Conservation (phyloP, 345 rosid species). For the Sisymbrium irio region DNA sequence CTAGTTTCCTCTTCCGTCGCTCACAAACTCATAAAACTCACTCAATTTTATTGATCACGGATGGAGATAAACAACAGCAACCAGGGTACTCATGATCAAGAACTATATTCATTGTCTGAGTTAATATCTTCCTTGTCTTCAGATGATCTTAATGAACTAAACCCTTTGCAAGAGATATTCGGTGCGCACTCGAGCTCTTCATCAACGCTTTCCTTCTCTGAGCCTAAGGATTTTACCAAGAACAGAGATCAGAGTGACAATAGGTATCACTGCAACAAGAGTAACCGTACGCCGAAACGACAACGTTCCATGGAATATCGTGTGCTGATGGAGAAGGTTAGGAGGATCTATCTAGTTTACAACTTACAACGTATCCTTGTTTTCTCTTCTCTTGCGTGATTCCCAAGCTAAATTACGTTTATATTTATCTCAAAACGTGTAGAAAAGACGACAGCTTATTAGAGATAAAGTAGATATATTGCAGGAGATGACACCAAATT, state of each 20-base stretch:
- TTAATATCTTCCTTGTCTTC: not conserved
- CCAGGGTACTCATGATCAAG: not conserved
- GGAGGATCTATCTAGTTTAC: not conserved
- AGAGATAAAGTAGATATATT: slow-evolving; percentile 22
- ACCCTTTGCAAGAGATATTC: slow-evolving; percentile 30
- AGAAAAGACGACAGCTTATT: slow-evolving; percentile 24
- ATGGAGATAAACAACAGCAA: slow-evolving; percentile 10
- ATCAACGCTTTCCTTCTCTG: not conserved
- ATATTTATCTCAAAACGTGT: not conserved
- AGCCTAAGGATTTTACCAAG: slow-evolving; percentile 1
- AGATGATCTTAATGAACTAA: not conserved
- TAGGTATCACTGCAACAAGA: not conserved
- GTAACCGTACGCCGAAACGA: not conserved
- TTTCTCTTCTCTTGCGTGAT: not conserved
- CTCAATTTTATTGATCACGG: not conserved
- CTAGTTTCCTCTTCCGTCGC: not conserved
- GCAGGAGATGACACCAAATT: slow-evolving; percentile 14
- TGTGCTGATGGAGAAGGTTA: slow-evolving; percentile 25
- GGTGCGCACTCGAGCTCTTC: not conserved
- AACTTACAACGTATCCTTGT: not conserved
- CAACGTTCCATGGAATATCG: slow-evolving; percentile 21
- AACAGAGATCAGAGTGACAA: not conserved
- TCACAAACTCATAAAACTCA: not conserved
- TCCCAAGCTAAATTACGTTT: not conserved
- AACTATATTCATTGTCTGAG: not conserved